phyloP scores from a whole-genome alignment of 768 basidiomycete genomes.

The Coprinellus aureogranulatus region DNA sequence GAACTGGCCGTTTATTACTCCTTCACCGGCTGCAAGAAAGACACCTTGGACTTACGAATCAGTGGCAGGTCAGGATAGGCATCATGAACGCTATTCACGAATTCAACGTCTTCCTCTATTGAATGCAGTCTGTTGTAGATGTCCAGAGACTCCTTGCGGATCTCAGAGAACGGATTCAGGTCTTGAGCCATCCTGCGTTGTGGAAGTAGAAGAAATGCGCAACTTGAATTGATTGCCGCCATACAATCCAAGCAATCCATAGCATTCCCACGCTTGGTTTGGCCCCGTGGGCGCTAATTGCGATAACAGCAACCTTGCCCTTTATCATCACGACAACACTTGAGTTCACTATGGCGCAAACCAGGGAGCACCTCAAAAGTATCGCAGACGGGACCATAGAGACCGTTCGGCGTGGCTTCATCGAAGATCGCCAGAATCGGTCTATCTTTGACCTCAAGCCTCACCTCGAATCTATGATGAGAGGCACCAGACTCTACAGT shows the following conservation, averaged over 20 bases:
- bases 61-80: conserved; percentile 47
- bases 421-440: background rate
- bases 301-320: background rate
- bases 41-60: conserved; percentile 38
- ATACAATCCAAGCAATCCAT: too few species aligned
- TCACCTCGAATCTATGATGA: background rate
- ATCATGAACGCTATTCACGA: conserved; percentile 56
- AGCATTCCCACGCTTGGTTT: too few species aligned
- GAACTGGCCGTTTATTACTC: background rate
- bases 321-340: background rate
- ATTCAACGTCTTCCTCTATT: conserved; percentile 71
- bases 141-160: conserved; percentile 70
- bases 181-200: background rate
- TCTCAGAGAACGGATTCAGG: conserved; percentile 34
- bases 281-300: too few species aligned
- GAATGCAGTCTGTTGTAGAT: conserved; percentile 88
- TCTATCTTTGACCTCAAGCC: background rate
- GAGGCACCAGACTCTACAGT: background rate
- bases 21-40: background rate
- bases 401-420: background rate
- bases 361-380: background rate
- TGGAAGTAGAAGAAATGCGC: too few species aligned
- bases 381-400: background rate
- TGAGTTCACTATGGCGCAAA: background rate
- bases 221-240: too few species aligned